A percentile compares a stretch with the other conserved stretches of the same genome.
phyloP scores from a whole-genome alignment of 179 eudicot species.

The Amaranthus tricolor region DNA sequence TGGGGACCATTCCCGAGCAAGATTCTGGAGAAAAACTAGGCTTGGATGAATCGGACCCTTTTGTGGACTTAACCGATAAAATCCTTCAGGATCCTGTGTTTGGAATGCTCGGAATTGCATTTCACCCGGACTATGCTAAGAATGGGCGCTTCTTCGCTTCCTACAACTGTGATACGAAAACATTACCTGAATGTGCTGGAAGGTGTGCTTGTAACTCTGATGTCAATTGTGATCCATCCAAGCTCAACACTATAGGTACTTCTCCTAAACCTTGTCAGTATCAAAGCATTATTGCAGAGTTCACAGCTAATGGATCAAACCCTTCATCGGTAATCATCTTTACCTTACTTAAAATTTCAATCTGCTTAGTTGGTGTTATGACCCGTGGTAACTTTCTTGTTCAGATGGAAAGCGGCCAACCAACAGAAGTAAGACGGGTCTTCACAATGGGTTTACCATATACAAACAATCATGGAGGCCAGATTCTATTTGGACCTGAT shows the following conservation, averaged over 20 bases:
- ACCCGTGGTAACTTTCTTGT: neutral
- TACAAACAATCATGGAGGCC: conserved; percentile 66
- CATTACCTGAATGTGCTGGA: conserved; percentile 62
- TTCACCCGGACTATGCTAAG: conserved; percentile 65
- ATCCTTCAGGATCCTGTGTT: conserved; percentile 62
- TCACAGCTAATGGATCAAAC: conserved; percentile 58
- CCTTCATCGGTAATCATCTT: conserved; percentile 51
- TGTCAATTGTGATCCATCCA: conserved; percentile 76
- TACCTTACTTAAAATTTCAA: neutral
- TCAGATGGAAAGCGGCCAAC: conserved; percentile 57
- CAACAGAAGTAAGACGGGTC: conserved; percentile 65
- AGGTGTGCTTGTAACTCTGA: conserved; percentile 93
- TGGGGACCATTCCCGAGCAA: conserved; percentile 65
- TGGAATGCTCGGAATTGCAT: conserved; percentile 92
- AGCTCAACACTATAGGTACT: conserved; percentile 35
- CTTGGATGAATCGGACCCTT: conserved; percentile 69
- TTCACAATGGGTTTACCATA: conserved; percentile 81
- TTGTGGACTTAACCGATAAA: conserved; percentile 78
- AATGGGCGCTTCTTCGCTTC: conserved; percentile 92
- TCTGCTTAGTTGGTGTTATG: conserved; percentile 3
- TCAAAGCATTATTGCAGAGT: conserved; percentile 71
- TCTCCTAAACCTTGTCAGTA: conserved; percentile 61
- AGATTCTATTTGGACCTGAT: conserved; percentile 76
- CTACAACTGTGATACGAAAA: conserved; percentile 67
- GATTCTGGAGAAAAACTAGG: conserved; percentile 54